Percentiles rank a stretch among this genome's conserved stretches.
Conservation (phyloP, 2,329 filamentous ascomycete genomes). For the Penicillium glabrum region DNA sequence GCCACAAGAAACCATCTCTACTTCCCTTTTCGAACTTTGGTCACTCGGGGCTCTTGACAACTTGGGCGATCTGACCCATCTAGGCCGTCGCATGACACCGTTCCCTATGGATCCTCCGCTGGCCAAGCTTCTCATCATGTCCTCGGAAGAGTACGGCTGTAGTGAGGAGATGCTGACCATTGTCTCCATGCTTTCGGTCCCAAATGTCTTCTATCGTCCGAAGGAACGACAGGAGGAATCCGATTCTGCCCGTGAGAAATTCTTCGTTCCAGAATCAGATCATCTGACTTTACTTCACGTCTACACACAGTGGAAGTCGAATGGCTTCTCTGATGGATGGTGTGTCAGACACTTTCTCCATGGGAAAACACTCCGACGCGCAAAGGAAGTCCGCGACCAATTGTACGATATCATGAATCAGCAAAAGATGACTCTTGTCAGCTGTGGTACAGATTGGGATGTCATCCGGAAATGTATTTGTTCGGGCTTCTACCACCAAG, state of each 20-base stretch:
- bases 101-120: constrained; percentile 98
- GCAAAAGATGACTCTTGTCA: constrained; percentile 83
- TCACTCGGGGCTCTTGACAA: constrained; percentile 92
- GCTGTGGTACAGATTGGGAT: constrained; percentile 97
- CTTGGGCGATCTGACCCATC: constrained; percentile 81
- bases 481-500: constrained; percentile 96
- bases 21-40: constrained; percentile 96
- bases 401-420: constrained; percentile 90
- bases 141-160: constrained; percentile 83
- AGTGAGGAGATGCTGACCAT: constrained; percentile 98
- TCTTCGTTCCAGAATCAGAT: constrained; percentile 97
- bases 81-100: constrained; percentile 91
- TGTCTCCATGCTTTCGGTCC: constrained; percentile 95
- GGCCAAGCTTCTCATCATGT: constrained; percentile 91
- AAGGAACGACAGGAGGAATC: constrained; percentile 97
- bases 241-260: constrained; percentile 92
- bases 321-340: constrained; percentile 88
- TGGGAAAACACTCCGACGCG: constrained; percentile 86
- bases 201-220: constrained; percentile 93
- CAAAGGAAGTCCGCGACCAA: constrained; percentile 92
- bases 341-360: constrained; percentile 92
- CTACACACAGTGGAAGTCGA: constrained; percentile 91
- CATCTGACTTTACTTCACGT: constrained; percentile 95
- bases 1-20: constrained; percentile 95
- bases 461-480: constrained; percentile 94